phyloP scores from a whole-genome alignment of 2,329 filamentous ascomycete genomes.

The Exophiala alcalophila region DNA sequence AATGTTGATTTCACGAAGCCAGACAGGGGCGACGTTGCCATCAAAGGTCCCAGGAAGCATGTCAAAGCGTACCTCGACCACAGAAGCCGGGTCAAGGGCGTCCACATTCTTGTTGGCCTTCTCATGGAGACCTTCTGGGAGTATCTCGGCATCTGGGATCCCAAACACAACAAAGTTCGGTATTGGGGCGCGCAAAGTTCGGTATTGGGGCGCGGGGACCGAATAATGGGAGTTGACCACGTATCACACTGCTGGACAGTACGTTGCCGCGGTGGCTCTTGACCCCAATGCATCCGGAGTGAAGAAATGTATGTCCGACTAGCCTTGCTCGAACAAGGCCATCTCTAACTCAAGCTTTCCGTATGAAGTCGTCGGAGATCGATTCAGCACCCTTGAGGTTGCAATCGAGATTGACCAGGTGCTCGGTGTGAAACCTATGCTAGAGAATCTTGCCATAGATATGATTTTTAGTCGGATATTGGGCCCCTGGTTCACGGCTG shows the following conservation, averaged over 20 bases:
- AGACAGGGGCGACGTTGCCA: conserved; percentile 36
- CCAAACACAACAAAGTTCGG: conserved; percentile 29
- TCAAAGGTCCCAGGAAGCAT: conserved; percentile 43
- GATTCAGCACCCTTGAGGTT: conserved; percentile 30
- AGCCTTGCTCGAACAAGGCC: neutral
- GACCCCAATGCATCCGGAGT: conserved; percentile 30
- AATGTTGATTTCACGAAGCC: conserved; percentile 43
- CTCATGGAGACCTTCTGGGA: conserved; percentile 39
- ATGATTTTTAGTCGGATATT: no score
- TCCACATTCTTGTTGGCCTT: conserved; percentile 42
- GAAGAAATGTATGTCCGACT: conserved; percentile 27
- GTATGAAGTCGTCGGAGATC: conserved; percentile 39
- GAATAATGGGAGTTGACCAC: conserved; percentile 41
- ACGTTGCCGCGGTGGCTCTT: conserved; percentile 34
- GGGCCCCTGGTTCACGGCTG: no score
- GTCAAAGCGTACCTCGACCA: conserved; percentile 40
- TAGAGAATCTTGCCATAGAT: no score
- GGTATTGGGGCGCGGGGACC: conserved; percentile 39
- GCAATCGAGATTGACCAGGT: no score
- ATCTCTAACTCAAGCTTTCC: no score
- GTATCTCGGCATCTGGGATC: conserved; percentile 31
- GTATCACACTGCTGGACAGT: conserved; percentile 40
- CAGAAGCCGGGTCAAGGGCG: conserved; percentile 39
- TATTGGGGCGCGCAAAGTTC: neutral
- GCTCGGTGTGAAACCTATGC: no score